phyloP scores from a whole-genome alignment of 1,139 yeast genomes.

The Pichia sp. region DNA sequence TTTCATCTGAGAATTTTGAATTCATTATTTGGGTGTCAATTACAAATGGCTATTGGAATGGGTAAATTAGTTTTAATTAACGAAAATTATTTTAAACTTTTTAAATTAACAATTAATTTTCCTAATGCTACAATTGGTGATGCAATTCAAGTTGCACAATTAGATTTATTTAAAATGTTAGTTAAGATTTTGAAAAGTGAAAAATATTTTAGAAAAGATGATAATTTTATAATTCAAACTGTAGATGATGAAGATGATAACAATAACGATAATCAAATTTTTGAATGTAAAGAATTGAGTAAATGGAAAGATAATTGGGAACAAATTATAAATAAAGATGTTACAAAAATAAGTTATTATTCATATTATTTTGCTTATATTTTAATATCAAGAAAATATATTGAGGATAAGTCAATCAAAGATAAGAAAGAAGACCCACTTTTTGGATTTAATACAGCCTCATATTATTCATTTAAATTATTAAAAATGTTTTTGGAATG shows the following conservation, averaged over 20 bases:
- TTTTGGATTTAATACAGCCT: constrained; percentile 7
- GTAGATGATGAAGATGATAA: not conserved
- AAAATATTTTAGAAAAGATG: no score
- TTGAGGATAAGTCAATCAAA: constrained; percentile 7
- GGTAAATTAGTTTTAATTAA: constrained; percentile 36
- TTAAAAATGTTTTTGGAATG: constrained; percentile 38
- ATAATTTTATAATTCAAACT: no score
- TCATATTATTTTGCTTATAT: constrained; percentile 40
- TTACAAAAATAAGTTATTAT: constrained; percentile 38
- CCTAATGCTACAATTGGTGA: constrained; percentile 45
- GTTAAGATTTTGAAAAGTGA: not conserved
- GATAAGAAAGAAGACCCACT: not conserved
- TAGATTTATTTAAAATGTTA: constrained; percentile 34
- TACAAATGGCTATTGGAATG: constrained; percentile 42
- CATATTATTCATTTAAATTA: constrained; percentile 35
- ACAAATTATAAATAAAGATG: constrained; percentile 38
- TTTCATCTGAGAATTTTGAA: constrained; percentile 47
- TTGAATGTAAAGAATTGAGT: constrained; percentile 30
- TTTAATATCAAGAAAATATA: constrained; percentile 36
- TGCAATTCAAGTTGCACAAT: constrained; percentile 41
- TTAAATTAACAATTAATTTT: constrained; percentile 36
- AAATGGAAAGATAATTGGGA: constrained; percentile 41
- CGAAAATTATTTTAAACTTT: constrained; percentile 32
- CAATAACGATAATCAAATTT: constrained; percentile 8
- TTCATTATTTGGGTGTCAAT: constrained; percentile 41